A percentile compares a stretch with the other conserved stretches of the same genome.
phyloP scores from a whole-genome alignment of 1,284 basidiomycete species.

The Apiotrichum brassicae region DNA sequence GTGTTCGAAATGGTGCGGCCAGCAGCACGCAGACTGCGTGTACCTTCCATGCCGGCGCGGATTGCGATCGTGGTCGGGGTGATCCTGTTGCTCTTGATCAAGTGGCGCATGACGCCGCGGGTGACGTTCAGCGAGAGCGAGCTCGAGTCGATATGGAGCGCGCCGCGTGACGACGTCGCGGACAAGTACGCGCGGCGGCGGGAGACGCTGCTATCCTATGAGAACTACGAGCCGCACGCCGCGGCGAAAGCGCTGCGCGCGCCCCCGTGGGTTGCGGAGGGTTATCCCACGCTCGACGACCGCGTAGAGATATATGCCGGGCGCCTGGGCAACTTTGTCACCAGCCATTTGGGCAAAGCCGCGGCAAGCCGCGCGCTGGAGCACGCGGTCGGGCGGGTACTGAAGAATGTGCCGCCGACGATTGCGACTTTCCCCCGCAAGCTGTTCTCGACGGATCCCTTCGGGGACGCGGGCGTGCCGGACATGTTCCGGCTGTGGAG shows the following conservation, averaged over 20 bases:
- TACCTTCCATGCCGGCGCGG: not conserved
- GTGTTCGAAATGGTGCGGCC: not conserved
- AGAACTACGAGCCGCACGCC: not conserved
- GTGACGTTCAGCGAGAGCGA: not conserved
- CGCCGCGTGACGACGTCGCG: conserved; percentile 9
- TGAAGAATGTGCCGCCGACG: conserved; percentile 11
- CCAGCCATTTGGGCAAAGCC: conserved; percentile 4
- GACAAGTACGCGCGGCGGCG: conserved; percentile 5
- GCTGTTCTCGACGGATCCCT: conserved; percentile 15
- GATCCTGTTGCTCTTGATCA: not conserved
- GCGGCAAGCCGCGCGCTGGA: conserved; percentile 3
- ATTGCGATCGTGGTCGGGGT: conserved; percentile 2
- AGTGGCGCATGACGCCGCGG: not conserved
- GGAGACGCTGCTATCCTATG: not conserved
- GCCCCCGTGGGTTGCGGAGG: conserved; percentile 1
- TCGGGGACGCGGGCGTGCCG: conserved; percentile 18
- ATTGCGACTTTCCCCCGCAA: conserved; percentile 3
- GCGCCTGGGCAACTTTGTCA: conserved; percentile 16
- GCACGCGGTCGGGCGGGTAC: conserved; percentile 9
- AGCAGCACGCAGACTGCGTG: not conserved
- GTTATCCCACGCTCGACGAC: conserved; percentile 10
- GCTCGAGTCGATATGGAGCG: conserved; percentile 7
- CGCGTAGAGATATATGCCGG: conserved; percentile 15
- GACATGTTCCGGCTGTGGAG: conserved; percentile 28
- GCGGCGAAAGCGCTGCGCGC: conserved; percentile 3